phyloP scores from a whole-genome alignment of 768 basidiomycete genomes.

The Mycena indigotica region DNA sequence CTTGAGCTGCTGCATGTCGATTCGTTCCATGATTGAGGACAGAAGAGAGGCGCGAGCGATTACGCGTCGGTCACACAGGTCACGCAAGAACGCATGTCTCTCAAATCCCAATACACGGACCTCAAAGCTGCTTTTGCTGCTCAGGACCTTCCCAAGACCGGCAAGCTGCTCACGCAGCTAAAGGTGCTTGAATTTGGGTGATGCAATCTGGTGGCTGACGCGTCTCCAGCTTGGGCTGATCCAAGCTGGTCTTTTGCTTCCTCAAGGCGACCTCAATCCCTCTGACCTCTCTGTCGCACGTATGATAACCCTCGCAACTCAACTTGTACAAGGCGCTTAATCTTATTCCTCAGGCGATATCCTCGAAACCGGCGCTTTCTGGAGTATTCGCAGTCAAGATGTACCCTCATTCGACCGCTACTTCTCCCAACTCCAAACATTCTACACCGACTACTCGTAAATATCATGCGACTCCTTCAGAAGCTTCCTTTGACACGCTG shows the following conservation, averaged over 20 bases:
- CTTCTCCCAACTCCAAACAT: slow-evolving; percentile 86
- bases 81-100: slow-evolving; percentile 25
- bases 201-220: neutral
- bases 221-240: slow-evolving; percentile 68
- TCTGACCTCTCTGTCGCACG: slow-evolving; percentile 76
- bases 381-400: slow-evolving; percentile 86
- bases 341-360: slow-evolving; percentile 72
- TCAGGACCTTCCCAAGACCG: slow-evolving; percentile 68
- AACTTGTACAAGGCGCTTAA: neutral
- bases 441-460: slow-evolving; percentile 85
- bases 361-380: slow-evolving; percentile 93
- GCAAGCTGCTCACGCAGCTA: slow-evolving; percentile 64
- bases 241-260: slow-evolving; percentile 74
- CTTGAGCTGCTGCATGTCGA: slow-evolving; percentile 89
- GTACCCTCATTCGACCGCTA: slow-evolving; percentile 94
- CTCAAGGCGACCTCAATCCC: slow-evolving; percentile 61
- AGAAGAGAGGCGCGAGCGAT: slow-evolving; percentile 38
- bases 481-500: neutral
- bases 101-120: slow-evolving; percentile 64
- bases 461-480: slow-evolving; percentile 11
- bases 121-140: slow-evolving; percentile 68
- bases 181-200: slow-evolving; percentile 53
- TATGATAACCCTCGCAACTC: slow-evolving; percentile 42
- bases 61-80: slow-evolving; percentile 38
- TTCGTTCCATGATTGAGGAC: slow-evolving; percentile 55